Conservation (phyloP, 176 grass and related monocot species). For the Phyllostachys edulis region DNA sequence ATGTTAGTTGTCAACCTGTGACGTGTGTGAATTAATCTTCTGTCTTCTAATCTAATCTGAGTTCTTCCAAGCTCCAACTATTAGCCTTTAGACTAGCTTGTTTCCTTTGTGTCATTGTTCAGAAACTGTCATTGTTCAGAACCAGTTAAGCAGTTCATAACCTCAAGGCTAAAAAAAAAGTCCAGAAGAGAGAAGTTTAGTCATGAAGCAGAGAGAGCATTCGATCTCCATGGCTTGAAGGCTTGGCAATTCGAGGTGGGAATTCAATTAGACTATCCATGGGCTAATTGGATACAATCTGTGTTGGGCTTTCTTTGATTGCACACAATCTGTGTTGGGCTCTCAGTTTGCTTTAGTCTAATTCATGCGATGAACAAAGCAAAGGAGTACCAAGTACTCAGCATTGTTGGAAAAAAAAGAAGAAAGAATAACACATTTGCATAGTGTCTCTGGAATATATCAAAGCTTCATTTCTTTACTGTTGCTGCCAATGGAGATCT, state of each 20-base stretch:
- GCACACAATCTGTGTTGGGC: background rate
- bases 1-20: background rate
- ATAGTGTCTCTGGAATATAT: background rate
- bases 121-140: background rate
- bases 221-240: background rate
- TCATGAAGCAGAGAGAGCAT: background rate
- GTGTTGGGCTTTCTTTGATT: background rate
- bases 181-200: background rate
- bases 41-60: slow-evolving; percentile 1
- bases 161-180: background rate
- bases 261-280: background rate
- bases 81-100: background rate
- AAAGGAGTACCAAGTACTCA: background rate
- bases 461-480: background rate
- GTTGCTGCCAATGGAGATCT: background rate
- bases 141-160: background rate
- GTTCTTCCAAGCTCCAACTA: background rate
- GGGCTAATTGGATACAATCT: background rate
- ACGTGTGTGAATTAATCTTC: background rate
- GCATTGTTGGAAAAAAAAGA: background rate
- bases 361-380: background rate
- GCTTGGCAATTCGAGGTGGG: background rate
- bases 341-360: background rate
- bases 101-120: background rate
- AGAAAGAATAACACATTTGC: background rate